These are phyloP conservation scores for Claviceps sp. DNA, from an alignment of 2,329 filamentous ascomycete genomes.

Conservation along the genomic window DNA sequence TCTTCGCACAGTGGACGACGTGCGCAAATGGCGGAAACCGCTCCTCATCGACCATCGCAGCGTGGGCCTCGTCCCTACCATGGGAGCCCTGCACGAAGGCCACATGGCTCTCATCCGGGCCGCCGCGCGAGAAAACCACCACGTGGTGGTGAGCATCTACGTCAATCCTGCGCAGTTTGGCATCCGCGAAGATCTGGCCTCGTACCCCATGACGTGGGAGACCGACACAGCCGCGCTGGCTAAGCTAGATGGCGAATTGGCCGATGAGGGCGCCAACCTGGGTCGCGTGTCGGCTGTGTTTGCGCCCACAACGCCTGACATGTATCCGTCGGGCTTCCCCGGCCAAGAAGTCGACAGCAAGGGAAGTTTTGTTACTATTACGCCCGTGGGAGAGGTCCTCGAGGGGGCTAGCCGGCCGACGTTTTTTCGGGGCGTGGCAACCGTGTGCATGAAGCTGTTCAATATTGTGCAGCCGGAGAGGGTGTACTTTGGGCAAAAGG, in stretches of 20 bases:
- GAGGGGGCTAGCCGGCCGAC: conserved; percentile 81
- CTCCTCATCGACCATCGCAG: conserved; percentile 54
- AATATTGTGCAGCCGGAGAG: conserved; percentile 45
- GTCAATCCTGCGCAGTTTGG: conserved; percentile 97
- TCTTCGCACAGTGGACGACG: conserved; percentile 59
- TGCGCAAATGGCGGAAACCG: conserved; percentile 57
- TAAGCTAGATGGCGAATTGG: conserved; percentile 58
- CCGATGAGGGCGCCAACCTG: conserved; percentile 39
- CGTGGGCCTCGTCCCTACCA: conserved; percentile 85
- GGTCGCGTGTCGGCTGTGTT: conserved; percentile 75
- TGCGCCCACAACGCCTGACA: conserved; percentile 65
- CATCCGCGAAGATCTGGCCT: conserved; percentile 70
- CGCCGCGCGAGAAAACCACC: conserved; percentile 71
- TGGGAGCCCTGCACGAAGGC: conserved; percentile 92
- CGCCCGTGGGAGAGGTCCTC: conserved; percentile 65
- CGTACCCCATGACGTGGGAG: conserved; percentile 85
- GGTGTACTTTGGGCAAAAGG: conserved; percentile 93
- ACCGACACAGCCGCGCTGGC: conserved; percentile 56
- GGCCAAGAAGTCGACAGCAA: conserved; percentile 60
- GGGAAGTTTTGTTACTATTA: conserved; percentile 85
- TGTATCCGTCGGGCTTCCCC: conserved; percentile 76
- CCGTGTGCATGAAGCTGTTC: conserved; percentile 75
- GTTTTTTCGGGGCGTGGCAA: conserved; percentile 93
- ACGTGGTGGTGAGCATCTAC: conserved; percentile 84
- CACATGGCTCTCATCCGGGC: conserved; percentile 76